These are phyloP conservation scores for Alternaria sp. DNA, from an alignment of 2,329 filamentous ascomycete species.

Conservation along the genomic window DNA sequence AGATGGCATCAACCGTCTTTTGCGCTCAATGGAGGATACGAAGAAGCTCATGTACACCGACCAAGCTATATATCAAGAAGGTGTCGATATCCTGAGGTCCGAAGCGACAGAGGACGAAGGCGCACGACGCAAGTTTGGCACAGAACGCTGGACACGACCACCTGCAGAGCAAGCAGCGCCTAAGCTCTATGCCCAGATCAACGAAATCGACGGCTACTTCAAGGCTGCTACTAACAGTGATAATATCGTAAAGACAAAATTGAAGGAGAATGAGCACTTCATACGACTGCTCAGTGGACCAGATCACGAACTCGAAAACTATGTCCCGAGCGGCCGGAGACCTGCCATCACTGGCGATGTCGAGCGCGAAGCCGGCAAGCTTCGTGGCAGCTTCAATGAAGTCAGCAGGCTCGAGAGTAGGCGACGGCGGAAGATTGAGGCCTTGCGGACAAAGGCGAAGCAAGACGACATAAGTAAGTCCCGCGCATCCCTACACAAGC, in stretches of 20 bases:
- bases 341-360: slow-evolving; percentile 80
- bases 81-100: slow-evolving; percentile 74
- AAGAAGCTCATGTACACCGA: slow-evolving; percentile 87
- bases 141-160: slow-evolving; percentile 79
- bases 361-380: slow-evolving; percentile 75
- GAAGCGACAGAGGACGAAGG: slow-evolving; percentile 85
- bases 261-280: slow-evolving; percentile 74
- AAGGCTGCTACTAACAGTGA: slow-evolving; percentile 72
- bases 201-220: slow-evolving; percentile 87
- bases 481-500: slow-evolving; percentile 1
- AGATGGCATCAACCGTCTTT: slow-evolving; percentile 78
- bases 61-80: slow-evolving; percentile 79
- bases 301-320: slow-evolving; percentile 82
- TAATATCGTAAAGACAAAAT: slow-evolving; percentile 76
- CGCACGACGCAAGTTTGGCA: slow-evolving; percentile 79
- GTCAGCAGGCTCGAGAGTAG: slow-evolving; percentile 81
- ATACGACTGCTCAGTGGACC: slow-evolving; percentile 79
- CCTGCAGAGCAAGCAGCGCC: slow-evolving; percentile 71
- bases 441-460: slow-evolving; percentile 77
- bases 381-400: slow-evolving; percentile 85
- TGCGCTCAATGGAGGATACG: slow-evolving; percentile 84
- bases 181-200: slow-evolving; percentile 76
- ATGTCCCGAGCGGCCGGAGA: slow-evolving; percentile 83
- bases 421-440: slow-evolving; percentile 78
- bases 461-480: slow-evolving; percentile 80